Percentiles rank a stretch among this genome's conserved stretches.
Conservation (phyloP, 2,329 filamentous ascomycete genomes). For the Alternaria sp. region DNA sequence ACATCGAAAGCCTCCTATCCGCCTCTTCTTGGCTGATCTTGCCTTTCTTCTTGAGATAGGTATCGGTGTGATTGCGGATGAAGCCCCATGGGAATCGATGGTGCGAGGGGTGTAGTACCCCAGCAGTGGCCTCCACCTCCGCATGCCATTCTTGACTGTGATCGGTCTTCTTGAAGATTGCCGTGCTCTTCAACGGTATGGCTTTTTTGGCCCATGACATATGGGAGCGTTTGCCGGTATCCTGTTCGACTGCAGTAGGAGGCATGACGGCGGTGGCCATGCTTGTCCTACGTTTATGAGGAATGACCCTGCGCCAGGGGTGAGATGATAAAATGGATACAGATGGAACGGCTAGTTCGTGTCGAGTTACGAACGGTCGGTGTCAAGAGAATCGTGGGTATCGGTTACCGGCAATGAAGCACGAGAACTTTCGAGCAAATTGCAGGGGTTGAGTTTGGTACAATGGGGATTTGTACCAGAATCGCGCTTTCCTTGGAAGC, state of each 20-base stretch:
- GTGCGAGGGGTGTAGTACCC: slow-evolving; percentile 31
- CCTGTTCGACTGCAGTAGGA: slow-evolving; percentile 8
- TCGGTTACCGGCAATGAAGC: neutral
- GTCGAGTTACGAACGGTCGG: neutral
- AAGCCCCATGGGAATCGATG: slow-evolving; percentile 30
- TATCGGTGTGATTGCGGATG: slow-evolving; percentile 32
- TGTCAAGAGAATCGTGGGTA: neutral
- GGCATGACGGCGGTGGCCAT: slow-evolving; percentile 4
- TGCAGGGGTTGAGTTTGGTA: neutral
- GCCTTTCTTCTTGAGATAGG: slow-evolving; percentile 41
- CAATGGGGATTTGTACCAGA: neutral
- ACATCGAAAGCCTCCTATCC: slow-evolving; percentile 26
- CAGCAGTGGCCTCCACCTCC: slow-evolving; percentile 31
- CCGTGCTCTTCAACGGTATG: slow-evolving; percentile 15
- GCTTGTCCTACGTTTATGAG: neutral
- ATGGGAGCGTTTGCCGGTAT: slow-evolving; percentile 12
- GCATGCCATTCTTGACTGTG: slow-evolving; percentile 41
- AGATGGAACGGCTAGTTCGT: neutral
- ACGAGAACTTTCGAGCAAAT: neutral
- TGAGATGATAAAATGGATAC: neutral
- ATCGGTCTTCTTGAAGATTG: slow-evolving; percentile 31
- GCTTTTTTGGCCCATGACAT: slow-evolving; percentile 20
- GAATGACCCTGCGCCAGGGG: neutral
- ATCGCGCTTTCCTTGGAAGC: neutral
- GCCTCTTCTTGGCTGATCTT: slow-evolving; percentile 31